Base-by-base conservation (phyloP, 495 filamentous ascomycete genomes). In the Tricharina praecox region DNA sequence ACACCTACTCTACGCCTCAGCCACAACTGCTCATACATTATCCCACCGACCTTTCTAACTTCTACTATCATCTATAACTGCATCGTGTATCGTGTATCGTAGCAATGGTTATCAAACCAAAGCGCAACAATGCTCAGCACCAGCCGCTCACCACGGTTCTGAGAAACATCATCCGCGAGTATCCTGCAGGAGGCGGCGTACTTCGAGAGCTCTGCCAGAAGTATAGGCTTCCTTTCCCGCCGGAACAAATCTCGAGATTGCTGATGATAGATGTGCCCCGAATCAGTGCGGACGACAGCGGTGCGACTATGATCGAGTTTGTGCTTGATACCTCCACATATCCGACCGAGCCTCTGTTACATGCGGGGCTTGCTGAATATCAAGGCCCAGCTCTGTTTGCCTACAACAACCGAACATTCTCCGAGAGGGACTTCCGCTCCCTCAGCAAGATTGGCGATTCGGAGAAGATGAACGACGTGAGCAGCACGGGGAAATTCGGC, bases 311-410 rank as follows among this genome's bases (percentile, higher is more conserved):
- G 30, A 49, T 64, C 36, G 61, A 59, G 41, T 65, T 65, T 40
- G 34, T 58, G n/a, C 62, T 65, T 21, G 63, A 65, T 30, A 54
- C 50, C 7, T 46, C 10, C 18, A 51, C 39, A 2, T 37, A 66
- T 49, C 45, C 62, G 15, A 44, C 32, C 8, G 28, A 50, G 3
- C 41, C 58, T 15, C 50, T 69, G 23, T 35, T 68, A 3, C 41
- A 68, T 44, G 23, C 41, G 9, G 56, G 41, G 4, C 49, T 68
- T 15, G 51, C 28, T 35, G 49, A 64, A 45, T 66, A 62, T 35
- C 64, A 66, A 41, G 67, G 67, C 3, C 65, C 67, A 2, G 59
- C 67, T n/a, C 43, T 68, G 5, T 36, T 68, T 21, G 66, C 61
- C 10, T 62, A 52, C 37, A 68, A 67, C 46, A 59, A 67, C 46